A percentile compares a stretch with the other conserved stretches of the same genome.
phyloP scores from a whole-genome alignment of 225 moss, liverwort and hornwort genomes.

The Bryum argenteum region DNA sequence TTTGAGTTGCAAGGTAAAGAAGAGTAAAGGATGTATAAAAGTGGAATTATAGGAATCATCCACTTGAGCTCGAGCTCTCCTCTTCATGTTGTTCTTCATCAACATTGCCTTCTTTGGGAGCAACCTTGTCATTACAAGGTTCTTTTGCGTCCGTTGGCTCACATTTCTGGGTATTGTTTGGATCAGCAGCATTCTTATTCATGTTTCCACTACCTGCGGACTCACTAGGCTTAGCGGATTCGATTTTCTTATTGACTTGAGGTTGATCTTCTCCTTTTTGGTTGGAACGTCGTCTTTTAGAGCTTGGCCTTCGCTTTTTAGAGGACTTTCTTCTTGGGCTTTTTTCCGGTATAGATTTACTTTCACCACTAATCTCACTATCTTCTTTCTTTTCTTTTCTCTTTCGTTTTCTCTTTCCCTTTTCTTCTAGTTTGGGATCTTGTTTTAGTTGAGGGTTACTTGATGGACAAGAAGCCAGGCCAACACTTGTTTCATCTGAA shows the following conservation, averaged over 20 bases:
- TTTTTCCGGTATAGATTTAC: constrained; percentile 30
- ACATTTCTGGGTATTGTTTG: constrained; percentile 17
- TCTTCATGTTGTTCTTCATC: constrained; percentile 15
- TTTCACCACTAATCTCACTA: constrained; percentile 16
- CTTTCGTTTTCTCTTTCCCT: constrained; percentile 31
- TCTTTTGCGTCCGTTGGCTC: constrained; percentile 22
- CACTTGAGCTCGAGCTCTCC: constrained; percentile 46
- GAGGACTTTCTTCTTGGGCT: background rate
- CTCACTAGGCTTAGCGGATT: constrained; percentile 32
- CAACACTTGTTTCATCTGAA: constrained; percentile 30
- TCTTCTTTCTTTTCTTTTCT: background rate
- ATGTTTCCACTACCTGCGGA: constrained; percentile 37
- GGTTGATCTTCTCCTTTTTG: constrained; percentile 25
- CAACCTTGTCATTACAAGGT: constrained; percentile 22
- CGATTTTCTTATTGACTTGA: constrained; percentile 16
- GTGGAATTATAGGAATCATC: constrained; percentile 1
- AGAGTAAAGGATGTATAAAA: background rate
- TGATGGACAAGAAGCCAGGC: constrained; percentile 16
- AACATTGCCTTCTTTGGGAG: background rate
- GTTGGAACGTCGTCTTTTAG: background rate
- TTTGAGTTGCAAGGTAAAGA: background rate
- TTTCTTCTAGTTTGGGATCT: background rate
- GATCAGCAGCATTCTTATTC: constrained; percentile 12
- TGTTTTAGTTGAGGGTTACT: background rate
- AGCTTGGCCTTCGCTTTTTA: constrained; percentile 8